phyloP scores from a whole-genome alignment of 331 rosid species.

The Cucumis variabilis region DNA sequence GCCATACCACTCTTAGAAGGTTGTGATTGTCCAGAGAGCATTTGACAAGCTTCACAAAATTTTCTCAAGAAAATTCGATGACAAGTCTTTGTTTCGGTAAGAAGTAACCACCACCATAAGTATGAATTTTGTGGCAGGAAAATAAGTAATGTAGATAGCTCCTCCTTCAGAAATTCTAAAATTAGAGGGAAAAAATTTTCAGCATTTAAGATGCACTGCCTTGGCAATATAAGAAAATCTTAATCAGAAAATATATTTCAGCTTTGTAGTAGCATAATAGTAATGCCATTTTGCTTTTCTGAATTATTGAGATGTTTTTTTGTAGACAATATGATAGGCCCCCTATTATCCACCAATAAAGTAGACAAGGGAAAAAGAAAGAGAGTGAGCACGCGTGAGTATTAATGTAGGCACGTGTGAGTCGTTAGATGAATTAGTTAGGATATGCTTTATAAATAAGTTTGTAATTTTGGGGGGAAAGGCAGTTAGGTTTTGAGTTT shows the following conservation, averaged over 20 bases:
- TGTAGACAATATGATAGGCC: no score
- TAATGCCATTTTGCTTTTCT: not conserved
- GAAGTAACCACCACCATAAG: conserved; percentile 84
- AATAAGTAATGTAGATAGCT: conserved; percentile 76
- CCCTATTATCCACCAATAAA: no score
- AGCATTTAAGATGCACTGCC: not conserved
- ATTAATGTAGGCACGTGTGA: no score
- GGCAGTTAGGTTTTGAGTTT: no score
- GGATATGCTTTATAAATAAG: no score
- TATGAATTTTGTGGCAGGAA: conserved; percentile 73
- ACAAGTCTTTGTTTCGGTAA: conserved; percentile 86
- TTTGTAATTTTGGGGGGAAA: no score
- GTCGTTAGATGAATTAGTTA: no score
- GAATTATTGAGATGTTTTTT: no score
- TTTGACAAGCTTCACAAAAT: conserved; percentile 83
- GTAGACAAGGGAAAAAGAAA: no score
- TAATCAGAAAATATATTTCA: not conserved
- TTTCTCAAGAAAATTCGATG: conserved; percentile 75
- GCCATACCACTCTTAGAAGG: conserved; percentile 56
- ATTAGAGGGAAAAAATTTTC: conserved; percentile 34
- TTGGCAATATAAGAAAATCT: not conserved
- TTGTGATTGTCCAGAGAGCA: conserved; percentile 69
- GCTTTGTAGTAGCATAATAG: not conserved
- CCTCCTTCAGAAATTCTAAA: conserved; percentile 90
- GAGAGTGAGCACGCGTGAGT: no score